Conservation (phyloP, 2,329 filamentous ascomycete species). For the Fusarium tupiense region DNA sequence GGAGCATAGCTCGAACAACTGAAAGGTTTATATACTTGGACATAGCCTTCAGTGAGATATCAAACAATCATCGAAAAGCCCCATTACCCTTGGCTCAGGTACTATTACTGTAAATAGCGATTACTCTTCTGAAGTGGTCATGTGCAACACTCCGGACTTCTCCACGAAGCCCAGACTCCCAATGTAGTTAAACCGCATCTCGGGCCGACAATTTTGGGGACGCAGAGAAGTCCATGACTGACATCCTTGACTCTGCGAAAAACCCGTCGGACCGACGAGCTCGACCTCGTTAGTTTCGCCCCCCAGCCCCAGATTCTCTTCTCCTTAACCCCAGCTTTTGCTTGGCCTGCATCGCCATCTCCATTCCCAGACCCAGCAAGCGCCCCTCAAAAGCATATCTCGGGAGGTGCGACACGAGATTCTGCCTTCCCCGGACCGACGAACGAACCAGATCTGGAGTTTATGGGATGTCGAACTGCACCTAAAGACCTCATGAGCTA, state of each 20-base stretch:
- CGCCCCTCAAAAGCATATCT: not conserved
- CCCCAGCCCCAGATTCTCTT: constrained; percentile 25
- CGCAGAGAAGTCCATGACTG: not conserved
- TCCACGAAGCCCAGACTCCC: not conserved
- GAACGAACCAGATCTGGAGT: not conserved
- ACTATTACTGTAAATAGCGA: not conserved
- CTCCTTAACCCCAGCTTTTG: constrained; percentile 32
- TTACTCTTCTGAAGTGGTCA: not conserved
- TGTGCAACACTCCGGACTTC: not conserved
- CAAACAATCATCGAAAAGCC: not conserved
- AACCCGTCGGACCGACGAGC: constrained; percentile 26
- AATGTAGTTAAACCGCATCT: not conserved
- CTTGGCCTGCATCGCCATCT: constrained; percentile 12
- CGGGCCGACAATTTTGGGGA: not conserved
- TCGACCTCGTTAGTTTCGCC: constrained; percentile 1
- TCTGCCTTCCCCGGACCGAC: constrained; percentile 13
- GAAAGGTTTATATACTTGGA: not conserved
- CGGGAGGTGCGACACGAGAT: not conserved
- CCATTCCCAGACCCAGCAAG: constrained; percentile 7
- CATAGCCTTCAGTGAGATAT: not conserved
- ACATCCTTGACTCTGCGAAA: not conserved
- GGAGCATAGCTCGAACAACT: not conserved
- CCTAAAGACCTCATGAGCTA: constrained; percentile 11
- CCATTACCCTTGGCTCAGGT: not conserved
- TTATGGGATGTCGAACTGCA: constrained; percentile 1